These are phyloP conservation scores for Cichorium intybus DNA, from an alignment of 140 eudicot genomes.

Conservation along the genomic window DNA sequence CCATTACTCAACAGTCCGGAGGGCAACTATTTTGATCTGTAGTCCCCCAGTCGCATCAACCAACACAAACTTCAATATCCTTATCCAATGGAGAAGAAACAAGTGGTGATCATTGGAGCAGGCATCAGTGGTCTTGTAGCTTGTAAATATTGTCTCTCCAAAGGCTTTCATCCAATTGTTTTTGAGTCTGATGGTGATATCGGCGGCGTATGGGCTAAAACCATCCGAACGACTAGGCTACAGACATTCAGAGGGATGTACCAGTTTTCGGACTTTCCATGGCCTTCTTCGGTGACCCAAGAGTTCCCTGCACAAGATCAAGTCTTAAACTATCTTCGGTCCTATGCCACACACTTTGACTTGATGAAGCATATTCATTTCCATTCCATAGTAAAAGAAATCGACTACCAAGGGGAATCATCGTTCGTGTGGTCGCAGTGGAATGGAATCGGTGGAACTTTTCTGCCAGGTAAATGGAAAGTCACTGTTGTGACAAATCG, in stretches of 20 bases:
- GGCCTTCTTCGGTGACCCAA: constrained; percentile 42
- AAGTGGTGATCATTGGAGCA: constrained; percentile 64
- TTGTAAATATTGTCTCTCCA: constrained; percentile 52
- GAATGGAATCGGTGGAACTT: constrained; percentile 42
- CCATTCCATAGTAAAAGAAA: constrained; percentile 29
- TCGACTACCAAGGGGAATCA: constrained; percentile 32
- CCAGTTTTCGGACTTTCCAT: constrained; percentile 57
- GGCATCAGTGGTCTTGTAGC: constrained; percentile 78
- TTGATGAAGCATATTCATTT: constrained; percentile 37
- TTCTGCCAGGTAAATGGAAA: constrained; percentile 41
- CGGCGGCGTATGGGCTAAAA: constrained; percentile 72
- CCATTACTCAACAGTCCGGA: too few relatives aligned
- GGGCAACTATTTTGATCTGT: too few relatives aligned
- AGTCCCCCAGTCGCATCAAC: background rate
- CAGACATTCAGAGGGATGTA: constrained; percentile 48
- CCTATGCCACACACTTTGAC: constrained; percentile 46
- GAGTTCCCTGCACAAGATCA: constrained; percentile 38
- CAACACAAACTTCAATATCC: background rate
- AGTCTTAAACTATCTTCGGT: constrained; percentile 34
- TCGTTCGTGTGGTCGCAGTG: constrained; percentile 35
- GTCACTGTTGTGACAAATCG: constrained; percentile 31
- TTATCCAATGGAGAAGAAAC: constrained; percentile 34
- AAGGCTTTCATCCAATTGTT: constrained; percentile 49
- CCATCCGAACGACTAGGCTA: constrained; percentile 48
- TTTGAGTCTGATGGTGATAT: constrained; percentile 46